Conservation (phyloP, 345 rosid species). For the Melastoma malabathricum region DNA sequence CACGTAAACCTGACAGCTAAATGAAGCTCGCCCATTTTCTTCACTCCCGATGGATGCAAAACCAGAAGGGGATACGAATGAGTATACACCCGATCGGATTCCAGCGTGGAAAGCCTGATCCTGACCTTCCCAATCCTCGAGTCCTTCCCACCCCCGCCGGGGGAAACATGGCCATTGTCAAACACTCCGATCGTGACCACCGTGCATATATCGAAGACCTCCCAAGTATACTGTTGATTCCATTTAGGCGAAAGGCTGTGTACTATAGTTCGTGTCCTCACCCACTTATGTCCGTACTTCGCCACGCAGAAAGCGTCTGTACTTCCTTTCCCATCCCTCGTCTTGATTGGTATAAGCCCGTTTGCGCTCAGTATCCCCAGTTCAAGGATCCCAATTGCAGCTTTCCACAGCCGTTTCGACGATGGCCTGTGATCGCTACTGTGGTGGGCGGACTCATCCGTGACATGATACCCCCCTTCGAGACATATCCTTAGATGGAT, state of each 20-base stretch:
- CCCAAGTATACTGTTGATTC: constrained; percentile 14
- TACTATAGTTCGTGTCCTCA: constrained; percentile 24
- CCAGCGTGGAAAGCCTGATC: constrained; percentile 25
- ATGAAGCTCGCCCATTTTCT: constrained; percentile 30
- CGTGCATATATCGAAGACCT: constrained; percentile 26
- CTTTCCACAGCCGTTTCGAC: constrained; percentile 28
- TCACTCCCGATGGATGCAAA: constrained; percentile 21
- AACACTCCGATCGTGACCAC: constrained; percentile 26
- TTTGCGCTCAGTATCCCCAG: constrained; percentile 22
- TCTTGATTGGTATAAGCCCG: constrained; percentile 24
- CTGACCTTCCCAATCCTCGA: constrained; percentile 24
- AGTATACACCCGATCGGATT: constrained; percentile 26
- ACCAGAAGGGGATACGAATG: constrained; percentile 26
- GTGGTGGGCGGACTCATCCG: constrained; percentile 25
- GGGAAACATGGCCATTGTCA: constrained; percentile 23
- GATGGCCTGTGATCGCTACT: constrained; percentile 27
- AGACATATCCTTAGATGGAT: constrained; percentile 24
- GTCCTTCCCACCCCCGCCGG: constrained; percentile 14
- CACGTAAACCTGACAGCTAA: constrained; percentile 25
- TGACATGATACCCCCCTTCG: constrained; percentile 29
- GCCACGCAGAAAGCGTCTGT: constrained; percentile 33
- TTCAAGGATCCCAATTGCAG: constrained; percentile 23
- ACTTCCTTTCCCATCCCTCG: constrained; percentile 23
- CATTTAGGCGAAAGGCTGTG: constrained; percentile 10
- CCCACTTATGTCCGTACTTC: constrained; percentile 28